Evolutionary conservation across 192 early-diverging fungal species (phyloP), one percentile per base, ranked within the genome.

Genomic region (Coemansia sp.): DNA sequence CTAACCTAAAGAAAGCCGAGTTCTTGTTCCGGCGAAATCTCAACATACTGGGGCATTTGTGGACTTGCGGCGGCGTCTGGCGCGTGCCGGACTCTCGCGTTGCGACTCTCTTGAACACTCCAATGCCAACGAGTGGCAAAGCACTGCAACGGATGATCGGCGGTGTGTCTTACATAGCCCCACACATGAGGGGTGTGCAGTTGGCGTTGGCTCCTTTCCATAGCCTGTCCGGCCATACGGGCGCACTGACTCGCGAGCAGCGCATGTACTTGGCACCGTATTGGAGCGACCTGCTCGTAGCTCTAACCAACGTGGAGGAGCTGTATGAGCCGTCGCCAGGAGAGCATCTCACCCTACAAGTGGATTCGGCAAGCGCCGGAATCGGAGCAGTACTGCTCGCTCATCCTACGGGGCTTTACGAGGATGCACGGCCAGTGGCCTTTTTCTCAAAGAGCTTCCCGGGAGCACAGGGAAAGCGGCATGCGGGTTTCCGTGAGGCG

Each of bases 311-410:
- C 14, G 37, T 62, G 1, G 16, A 61, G 6, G 6, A 33, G 34
- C 50, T 69, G 25, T 52, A 69, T 28, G 55, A 47, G 3, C 68
- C 59, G 37, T 4, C 6, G 5, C 68, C 68, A 20, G 48, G 52
- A 0, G 68, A 61, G 34, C 68, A 45, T 5, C 38, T 69, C 5
- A 55, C 35, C 7, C 43, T 69, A 23, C 68, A 34, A 10, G 60
- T 62, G 0, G 68, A 69, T 42, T 59, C 59, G 1, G 39, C 68
- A 2, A 38, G 52, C 9, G 59, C 38, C 4, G 68, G 68, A 2
- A 38, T 69, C n/a, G 68, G 68, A 3, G 60, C 60, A 42, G 60
- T 69, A 0, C 38, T 69, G 28, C 60, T 69, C 4, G 59, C 41
- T 0, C 42, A 61, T 11, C 68, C 3, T 0, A 31, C 42, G 10